Conservation (phyloP, 75 land plant species). For the Pinus tabuliformis region DNA sequence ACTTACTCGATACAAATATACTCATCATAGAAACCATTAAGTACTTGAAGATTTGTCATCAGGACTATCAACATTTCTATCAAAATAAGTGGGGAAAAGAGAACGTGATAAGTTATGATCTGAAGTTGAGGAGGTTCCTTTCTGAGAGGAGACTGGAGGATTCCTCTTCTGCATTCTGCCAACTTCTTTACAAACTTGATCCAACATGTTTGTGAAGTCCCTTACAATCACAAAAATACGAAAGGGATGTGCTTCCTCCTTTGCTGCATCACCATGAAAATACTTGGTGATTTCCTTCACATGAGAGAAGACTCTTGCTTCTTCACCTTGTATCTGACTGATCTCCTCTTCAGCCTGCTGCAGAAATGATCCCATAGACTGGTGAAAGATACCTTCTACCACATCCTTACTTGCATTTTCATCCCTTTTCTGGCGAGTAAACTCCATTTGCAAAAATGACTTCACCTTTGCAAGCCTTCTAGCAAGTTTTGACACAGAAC, state of each 20-base stretch:
- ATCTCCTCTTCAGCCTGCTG: conserved; percentile 40
- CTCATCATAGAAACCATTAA: not conserved
- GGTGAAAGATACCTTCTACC: conserved; percentile 39
- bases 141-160: conserved; percentile 23
- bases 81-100: conserved; percentile 13
- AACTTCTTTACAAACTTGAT: conserved; percentile 65
- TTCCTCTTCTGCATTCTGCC: conserved; percentile 37
- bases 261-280: conserved; percentile 58
- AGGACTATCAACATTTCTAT: conserved; percentile 14
- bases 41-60: conserved; percentile 25
- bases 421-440: not conserved
- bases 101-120: conserved; percentile 20
- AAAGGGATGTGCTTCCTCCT: conserved; percentile 53
- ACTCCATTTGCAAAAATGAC: conserved; percentile 14
- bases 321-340: conserved; percentile 32
- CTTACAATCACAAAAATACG: conserved; percentile 59
- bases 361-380: conserved; percentile 43
- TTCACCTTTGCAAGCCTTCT: conserved; percentile 22
- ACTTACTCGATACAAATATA: too few species aligned
- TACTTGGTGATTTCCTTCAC: conserved; percentile 66
- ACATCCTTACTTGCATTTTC: not conserved
- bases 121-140: conserved; percentile 16
- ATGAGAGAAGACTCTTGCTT: conserved; percentile 27
- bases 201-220: conserved; percentile 54
- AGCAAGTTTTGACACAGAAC: conserved; percentile 29